Conservation (phyloP, 2,329 filamentous ascomycete species). For the Fusarium mangiferae region DNA sequence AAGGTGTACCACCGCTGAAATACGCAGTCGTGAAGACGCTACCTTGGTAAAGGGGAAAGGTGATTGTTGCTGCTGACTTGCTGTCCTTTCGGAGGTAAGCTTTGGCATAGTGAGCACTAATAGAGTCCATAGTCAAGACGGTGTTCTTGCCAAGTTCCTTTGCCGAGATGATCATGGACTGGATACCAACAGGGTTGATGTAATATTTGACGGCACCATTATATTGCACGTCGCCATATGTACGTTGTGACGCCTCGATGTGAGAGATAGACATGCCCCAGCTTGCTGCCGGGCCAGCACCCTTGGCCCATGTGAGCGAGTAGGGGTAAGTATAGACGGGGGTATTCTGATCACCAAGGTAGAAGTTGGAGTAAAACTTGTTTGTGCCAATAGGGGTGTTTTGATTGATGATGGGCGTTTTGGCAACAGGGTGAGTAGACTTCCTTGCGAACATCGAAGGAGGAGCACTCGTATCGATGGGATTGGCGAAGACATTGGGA, state of each 20-base stretch:
- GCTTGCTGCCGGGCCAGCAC: conserved; percentile 69
- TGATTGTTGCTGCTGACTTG: conserved; percentile 69
- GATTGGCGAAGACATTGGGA: conserved; percentile 64
- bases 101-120: conserved; percentile 70
- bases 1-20: conserved; percentile 76
- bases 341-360: conserved; percentile 76
- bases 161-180: conserved; percentile 84
- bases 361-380: conserved; percentile 85
- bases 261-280: conserved; percentile 85
- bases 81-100: conserved; percentile 71
- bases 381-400: conserved; percentile 73
- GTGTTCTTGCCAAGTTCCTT: conserved; percentile 74
- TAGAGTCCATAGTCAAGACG: conserved; percentile 61
- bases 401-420: conserved; percentile 62
- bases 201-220: conserved; percentile 76
- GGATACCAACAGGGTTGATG: conserved; percentile 82
- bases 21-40: conserved; percentile 86
- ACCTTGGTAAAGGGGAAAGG: conserved; percentile 87
- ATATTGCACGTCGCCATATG: conserved; percentile 68
- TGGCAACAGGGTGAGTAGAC: conserved; percentile 68
- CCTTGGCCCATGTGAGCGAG: conserved; percentile 73
- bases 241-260: conserved; percentile 72
- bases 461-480: conserved; percentile 64
- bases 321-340: conserved; percentile 82
- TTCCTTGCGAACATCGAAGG: conserved; percentile 58